Evolutionary conservation across 2,329 filamentous ascomycete species (phyloP).

Genomic region (Furcasterigmium sp.): DNA sequence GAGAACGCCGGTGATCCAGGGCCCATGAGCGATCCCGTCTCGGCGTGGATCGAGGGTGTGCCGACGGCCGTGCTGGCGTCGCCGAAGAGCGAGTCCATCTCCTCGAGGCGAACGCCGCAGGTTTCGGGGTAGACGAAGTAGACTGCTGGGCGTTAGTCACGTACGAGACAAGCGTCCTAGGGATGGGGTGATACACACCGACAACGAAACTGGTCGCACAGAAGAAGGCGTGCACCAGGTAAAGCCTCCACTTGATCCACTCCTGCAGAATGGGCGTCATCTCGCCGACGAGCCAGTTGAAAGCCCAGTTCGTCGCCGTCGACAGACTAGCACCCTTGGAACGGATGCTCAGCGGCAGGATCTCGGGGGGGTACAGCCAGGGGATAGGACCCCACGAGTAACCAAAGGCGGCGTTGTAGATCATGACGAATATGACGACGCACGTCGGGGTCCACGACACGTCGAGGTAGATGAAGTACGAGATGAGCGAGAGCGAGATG

Average conservation of each 20-base stretch:
- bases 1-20: constrained; percentile 75
- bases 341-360: constrained; percentile 89
- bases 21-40: constrained; percentile 77
- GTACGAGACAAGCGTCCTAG: not conserved
- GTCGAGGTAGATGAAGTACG: constrained; percentile 92
- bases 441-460: constrained; percentile 71
- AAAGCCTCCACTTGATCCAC: constrained; percentile 87
- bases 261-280: constrained; percentile 92
- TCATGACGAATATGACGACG: constrained; percentile 93
- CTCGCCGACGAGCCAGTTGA: constrained; percentile 95
- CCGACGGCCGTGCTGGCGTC: constrained; percentile 78
- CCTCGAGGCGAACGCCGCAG: constrained; percentile 88
- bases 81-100: constrained; percentile 93
- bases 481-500: constrained; percentile 80
- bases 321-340: constrained; percentile 96
- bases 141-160: constrained; percentile 46
- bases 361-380: constrained; percentile 98
- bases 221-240: constrained; percentile 94
- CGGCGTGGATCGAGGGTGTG: constrained; percentile 71
- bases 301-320: constrained; percentile 95
- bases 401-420: constrained; percentile 96
- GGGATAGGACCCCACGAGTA: constrained; percentile 95
- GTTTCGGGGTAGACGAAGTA: constrained; percentile 98
- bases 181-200: constrained; percentile 58
- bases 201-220: constrained; percentile 93